Evolutionary conservation across 768 basidiomycete species (phyloP).

Genomic region (Lentinus brumalis): DNA sequence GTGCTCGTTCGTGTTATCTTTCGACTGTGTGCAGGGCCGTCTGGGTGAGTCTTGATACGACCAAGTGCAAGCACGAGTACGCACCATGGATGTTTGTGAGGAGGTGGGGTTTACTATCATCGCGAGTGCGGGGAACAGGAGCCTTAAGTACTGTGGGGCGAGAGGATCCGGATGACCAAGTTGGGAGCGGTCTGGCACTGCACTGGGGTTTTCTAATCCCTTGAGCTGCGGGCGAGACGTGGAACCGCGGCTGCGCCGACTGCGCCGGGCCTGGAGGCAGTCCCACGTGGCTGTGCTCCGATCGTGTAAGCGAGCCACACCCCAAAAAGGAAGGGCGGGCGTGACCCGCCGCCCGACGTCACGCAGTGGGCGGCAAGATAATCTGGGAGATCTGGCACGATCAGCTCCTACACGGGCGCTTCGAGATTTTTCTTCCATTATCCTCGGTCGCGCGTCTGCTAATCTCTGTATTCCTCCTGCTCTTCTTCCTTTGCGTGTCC

Average conservation of each 20-base stretch:
- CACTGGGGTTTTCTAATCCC: slow-evolving; percentile 14
- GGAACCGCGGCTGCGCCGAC: background rate
- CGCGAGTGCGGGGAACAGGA: background rate
- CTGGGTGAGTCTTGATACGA: background rate
- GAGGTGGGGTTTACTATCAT: slow-evolving; percentile 24
- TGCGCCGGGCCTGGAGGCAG: slow-evolving; percentile 11
- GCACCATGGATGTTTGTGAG: slow-evolving; percentile 17
- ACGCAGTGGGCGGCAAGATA: too few relatives aligned
- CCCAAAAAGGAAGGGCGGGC: too few relatives aligned
- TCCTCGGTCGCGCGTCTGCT: too few relatives aligned
- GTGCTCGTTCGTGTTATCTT: background rate
- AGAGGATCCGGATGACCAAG: background rate
- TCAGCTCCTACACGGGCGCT: too few relatives aligned
- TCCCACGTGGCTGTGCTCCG: background rate
- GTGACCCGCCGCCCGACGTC: too few relatives aligned
- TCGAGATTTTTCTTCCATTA: too few relatives aligned
- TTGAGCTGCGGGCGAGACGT: slow-evolving; percentile 2
- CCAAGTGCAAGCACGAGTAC: background rate
- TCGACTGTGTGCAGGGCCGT: slow-evolving; percentile 2
- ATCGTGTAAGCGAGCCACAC: background rate
- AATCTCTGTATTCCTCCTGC: slow-evolving; percentile 1
- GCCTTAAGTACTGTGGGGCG: slow-evolving; percentile 10
- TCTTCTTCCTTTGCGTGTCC: background rate
- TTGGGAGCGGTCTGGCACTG: background rate
- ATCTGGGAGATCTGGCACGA: background rate